A percentile compares a stretch with the other conserved stretches of the same genome.
phyloP scores from a whole-genome alignment of 2,329 filamentous ascomycete genomes.

The Trichoderma koningii region DNA sequence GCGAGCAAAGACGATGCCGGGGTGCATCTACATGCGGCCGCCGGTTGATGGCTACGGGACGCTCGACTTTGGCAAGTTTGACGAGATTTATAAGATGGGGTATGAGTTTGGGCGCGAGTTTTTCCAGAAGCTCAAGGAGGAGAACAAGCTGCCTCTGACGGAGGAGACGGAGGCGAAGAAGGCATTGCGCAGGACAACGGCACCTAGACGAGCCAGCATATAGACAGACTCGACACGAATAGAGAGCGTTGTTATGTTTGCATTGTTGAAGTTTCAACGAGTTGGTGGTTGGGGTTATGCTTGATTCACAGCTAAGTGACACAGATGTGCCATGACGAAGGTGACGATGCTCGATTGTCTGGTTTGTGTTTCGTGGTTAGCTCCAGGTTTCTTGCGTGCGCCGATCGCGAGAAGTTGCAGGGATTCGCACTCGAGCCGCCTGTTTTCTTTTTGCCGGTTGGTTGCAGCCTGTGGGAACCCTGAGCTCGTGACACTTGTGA shows the following conservation, averaged over 20 bases:
- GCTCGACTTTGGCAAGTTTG: conserved; percentile 94
- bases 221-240: conserved; percentile 41
- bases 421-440: conserved; percentile 8
- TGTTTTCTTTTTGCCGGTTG: conserved; percentile 2
- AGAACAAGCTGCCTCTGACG: conserved; percentile 71
- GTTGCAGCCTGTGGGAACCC: conserved; percentile 15
- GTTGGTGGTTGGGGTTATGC: no score
- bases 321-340: conserved; percentile 19
- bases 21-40: conserved; percentile 94
- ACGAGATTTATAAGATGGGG: conserved; percentile 90
- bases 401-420: conserved; percentile 24
- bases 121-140: conserved; percentile 71
- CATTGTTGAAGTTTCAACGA: neutral
- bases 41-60: conserved; percentile 93
- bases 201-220: conserved; percentile 76
- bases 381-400: neutral
- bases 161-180: conserved; percentile 78
- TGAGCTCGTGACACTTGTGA: conserved; percentile 10
- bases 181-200: conserved; percentile 75
- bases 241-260: neutral
- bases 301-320: neutral
- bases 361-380: neutral
- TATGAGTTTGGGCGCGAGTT: conserved; percentile 84
- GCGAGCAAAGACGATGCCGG: conserved; percentile 84
- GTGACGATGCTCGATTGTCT: conserved; percentile 1